These are phyloP conservation scores for Dissophora ornata DNA, from an alignment of 192 early-diverging fungal genomes.

Conservation along the genomic window DNA sequence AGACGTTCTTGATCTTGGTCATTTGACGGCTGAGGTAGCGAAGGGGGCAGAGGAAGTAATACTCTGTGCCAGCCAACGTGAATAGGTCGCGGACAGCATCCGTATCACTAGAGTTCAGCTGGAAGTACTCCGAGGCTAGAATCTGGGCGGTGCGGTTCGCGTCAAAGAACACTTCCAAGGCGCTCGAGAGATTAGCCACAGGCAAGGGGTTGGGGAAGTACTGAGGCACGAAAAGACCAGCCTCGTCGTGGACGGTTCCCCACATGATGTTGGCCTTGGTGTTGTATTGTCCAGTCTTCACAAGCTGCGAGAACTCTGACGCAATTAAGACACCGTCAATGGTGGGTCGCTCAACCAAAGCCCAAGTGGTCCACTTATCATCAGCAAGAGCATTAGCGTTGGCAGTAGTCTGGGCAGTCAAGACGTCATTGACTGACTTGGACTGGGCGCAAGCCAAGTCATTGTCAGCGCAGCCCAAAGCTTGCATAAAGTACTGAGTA, in stretches of 20 bases:
- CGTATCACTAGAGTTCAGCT: constrained; percentile 9
- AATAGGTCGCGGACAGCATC: constrained; percentile 32
- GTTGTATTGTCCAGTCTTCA: constrained; percentile 40
- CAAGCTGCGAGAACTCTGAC: constrained; percentile 34
- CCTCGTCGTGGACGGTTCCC: constrained; percentile 34
- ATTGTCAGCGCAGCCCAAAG: constrained; percentile 4
- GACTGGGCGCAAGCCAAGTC: constrained; percentile 34
- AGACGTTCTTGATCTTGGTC: constrained; percentile 17
- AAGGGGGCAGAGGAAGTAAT: constrained; percentile 43
- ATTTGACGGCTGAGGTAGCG: constrained; percentile 34
- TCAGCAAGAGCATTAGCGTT: constrained; percentile 15
- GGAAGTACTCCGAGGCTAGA: constrained; percentile 29
- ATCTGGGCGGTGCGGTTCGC: constrained; percentile 9
- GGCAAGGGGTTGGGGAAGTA: constrained; percentile 33
- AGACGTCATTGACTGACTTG: constrained; percentile 2
- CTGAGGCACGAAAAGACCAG: constrained; percentile 28
- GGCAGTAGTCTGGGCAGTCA: constrained; percentile 24
- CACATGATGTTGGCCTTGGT: constrained; percentile 47
- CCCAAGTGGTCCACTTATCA: constrained; percentile 35
- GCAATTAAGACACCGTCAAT: constrained; percentile 47
- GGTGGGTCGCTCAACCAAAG: constrained; percentile 30
- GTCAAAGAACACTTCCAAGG: constrained; percentile 23
- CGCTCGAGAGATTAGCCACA: background rate
- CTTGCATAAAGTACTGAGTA: constrained; percentile 24
- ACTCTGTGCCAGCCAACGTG: constrained; percentile 25